These are phyloP conservation scores for Pyracantha coccinea DNA, from an alignment of 331 rosid genomes.

Conservation along the genomic window DNA sequence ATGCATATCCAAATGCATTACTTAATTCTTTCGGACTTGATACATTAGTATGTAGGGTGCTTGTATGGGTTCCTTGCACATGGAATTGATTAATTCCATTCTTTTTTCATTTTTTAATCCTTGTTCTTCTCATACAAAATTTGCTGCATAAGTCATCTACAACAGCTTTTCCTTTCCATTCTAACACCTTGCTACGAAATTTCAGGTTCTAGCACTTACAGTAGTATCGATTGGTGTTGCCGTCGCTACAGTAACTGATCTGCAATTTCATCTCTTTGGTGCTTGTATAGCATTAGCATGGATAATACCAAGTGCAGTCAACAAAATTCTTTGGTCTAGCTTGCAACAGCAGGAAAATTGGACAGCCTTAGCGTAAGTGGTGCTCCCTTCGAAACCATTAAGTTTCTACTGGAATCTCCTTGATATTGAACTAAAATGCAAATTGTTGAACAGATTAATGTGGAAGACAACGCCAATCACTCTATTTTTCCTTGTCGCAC, in stretches of 20 bases:
- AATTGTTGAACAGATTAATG: constrained; percentile 59
- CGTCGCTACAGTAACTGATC: constrained; percentile 84
- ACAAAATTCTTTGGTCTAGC: constrained; percentile 93
- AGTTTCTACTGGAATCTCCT: background rate
- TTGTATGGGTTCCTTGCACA: background rate
- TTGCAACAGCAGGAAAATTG: constrained; percentile 89
- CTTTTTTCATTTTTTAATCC: background rate
- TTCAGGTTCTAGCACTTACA: constrained; percentile 63
- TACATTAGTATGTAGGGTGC: background rate
- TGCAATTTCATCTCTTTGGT: constrained; percentile 78
- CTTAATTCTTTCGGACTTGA: background rate
- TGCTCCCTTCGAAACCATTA: background rate
- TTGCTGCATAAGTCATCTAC: background rate
- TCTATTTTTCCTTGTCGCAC: constrained; percentile 54
- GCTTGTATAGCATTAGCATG: constrained; percentile 90
- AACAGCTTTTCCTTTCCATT: background rate
- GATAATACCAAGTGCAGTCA: constrained; percentile 86
- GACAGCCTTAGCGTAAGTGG: constrained; percentile 83
- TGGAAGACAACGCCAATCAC: constrained; percentile 95
- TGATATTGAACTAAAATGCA: constrained; percentile 5
- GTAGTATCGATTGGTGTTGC: constrained; percentile 79
- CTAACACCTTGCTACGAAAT: constrained; percentile 8
- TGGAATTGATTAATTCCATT: background rate
- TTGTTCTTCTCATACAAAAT: background rate
- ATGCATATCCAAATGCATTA: background rate